Base-by-base conservation (phyloP, 1,284 basidiomycete genomes). In the Moesziomyces parantarcticus region DNA sequence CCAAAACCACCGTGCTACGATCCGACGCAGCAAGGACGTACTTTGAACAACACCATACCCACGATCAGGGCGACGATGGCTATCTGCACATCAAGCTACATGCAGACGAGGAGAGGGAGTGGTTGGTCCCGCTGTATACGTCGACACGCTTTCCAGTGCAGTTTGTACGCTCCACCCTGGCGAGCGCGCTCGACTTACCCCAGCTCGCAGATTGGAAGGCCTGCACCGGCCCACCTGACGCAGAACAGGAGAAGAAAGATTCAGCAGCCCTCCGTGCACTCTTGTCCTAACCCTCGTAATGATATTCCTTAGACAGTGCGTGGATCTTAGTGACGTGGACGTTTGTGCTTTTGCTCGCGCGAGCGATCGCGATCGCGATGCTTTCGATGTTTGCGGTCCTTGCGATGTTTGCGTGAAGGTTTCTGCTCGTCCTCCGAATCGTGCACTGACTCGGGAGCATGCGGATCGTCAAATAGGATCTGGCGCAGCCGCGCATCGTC, bases 161-260 rank as follows among this genome's bases (percentile, higher is more conserved):
- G 39, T 74, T 64, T 11, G 59, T 62, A 0, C 48, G 76, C 9
- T 32, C 66, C 16, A 73, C 78, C 1, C 60, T 83, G 6, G 73
- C 81, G 0, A 20, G 50, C 11, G 41, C 58, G 13, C 64, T 83
- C 2, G 61, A 58, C 5, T 45, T 78, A 22, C 67, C 77, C 1
- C 58, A 80, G 26, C 52, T 80, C 23, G 74, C 64, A 0, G 80
- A 83, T 47, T 83, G 81, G 81, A 72, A 74, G 26, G 50, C 51
- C 1, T 79, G 76, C 47, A 39, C 36, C 3, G 36, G 66, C 56
- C 23, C 50, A 53, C 5, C 22, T 52, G 3, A 45, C 46, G 13
- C 62, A 41, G 14, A 57, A 57, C 16, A 39, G 36, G 36, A 39
- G 36, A 2, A 5, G 14, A 13, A 18, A 0, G 36, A 39, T 8